A percentile compares a stretch with the other conserved stretches of the same genome.
These are phyloP conservation scores for Boletus sp. DNA, from an alignment of 768 basidiomycete genomes.

Conservation along the genomic window DNA sequence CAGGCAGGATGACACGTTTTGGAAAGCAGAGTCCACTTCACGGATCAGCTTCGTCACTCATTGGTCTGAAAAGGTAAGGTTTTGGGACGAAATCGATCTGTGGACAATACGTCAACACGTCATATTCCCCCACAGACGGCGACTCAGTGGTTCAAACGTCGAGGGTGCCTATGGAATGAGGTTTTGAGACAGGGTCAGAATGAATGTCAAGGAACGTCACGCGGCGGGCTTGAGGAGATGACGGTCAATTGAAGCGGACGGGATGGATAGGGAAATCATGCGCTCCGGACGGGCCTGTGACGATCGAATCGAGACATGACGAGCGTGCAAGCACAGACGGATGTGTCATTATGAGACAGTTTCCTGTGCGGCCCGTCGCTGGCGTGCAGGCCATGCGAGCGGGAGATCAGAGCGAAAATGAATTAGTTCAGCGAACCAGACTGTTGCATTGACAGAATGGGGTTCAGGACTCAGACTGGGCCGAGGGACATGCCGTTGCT, in stretches of 20 bases:
- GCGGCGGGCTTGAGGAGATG: conserved; percentile 18
- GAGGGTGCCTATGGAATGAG: not conserved
- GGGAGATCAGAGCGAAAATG: conserved; percentile 15
- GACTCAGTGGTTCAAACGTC: conserved; percentile 9
- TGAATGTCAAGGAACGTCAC: conserved; percentile 11
- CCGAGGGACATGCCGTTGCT: conserved; percentile 19
- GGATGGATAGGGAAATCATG: conserved; percentile 8
- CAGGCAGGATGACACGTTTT: conserved; percentile 7
- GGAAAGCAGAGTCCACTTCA: conserved; percentile 2
- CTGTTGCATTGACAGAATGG: conserved; percentile 18
- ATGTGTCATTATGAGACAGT: conserved; percentile 23
- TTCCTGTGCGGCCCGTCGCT: conserved; percentile 12
- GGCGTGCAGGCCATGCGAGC: conserved; percentile 20
- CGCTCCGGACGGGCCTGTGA: conserved; percentile 2
- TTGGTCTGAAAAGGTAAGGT: conserved; percentile 5
- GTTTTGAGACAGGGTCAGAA: conserved; percentile 18
- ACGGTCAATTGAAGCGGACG: conserved; percentile 8
- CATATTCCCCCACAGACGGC: conserved; percentile 25
- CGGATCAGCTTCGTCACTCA: conserved; percentile 10
- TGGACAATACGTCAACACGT: conserved; percentile 23
- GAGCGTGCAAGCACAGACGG: not conserved
- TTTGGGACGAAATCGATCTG: conserved; percentile 11
- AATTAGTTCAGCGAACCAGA: conserved; percentile 7
- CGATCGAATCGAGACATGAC: conserved; percentile 5
- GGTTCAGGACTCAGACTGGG: conserved; percentile 6